Evolutionary conservation across 1,284 basidiomycete genomes (phyloP), one percentile per base, ranked within the genome.

Genomic region (Cryptococcus sp.): DNA sequence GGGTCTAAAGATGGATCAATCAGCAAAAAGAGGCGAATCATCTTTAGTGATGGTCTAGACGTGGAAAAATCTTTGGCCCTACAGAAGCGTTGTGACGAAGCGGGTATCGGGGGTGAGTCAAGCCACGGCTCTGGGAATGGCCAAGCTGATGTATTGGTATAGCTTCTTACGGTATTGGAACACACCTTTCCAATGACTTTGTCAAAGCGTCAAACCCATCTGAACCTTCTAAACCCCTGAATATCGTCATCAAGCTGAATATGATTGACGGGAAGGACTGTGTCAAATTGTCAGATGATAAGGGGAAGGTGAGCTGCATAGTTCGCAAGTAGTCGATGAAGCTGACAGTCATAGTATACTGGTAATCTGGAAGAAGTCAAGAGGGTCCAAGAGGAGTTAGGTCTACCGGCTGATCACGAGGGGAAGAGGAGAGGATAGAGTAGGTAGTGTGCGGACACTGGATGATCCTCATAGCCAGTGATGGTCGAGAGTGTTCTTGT

Each of bases 201-300:
- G 74, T 72, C 57, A 83, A 80, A 43, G 84, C 83, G 6, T 84
- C 81, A 32, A 80, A 81, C 5, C 80, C 82, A 11, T 74, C 63
- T 31, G 79, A 84, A 69, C 84, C 82, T 67, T 90, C 87, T 71
- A 89, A 85, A 68, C 83, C 90, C 31, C 78, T 96, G 60, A 95
- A 94, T 68, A 96, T 96, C 72, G 92, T 96, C 43, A 92, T 95
- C 78, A 96, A 96, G 76, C 80, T 97, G 5, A 82, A 83, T 35
- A 82, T 83, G 47, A 86, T 94, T 11, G 80, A 90, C 64, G 83
- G 82, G 10, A 80, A 80, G 58, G 84, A 85, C 1, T 94, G 90
- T 63, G 84, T 97, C 61, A 97, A 97, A 77, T 85, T 97, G 62
- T 92, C 89, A 58, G 94, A 96, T 73, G 92, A 96, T 65, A 74